phyloP scores from a whole-genome alignment of 116 monocot species.

The Iris pallida region DNA sequence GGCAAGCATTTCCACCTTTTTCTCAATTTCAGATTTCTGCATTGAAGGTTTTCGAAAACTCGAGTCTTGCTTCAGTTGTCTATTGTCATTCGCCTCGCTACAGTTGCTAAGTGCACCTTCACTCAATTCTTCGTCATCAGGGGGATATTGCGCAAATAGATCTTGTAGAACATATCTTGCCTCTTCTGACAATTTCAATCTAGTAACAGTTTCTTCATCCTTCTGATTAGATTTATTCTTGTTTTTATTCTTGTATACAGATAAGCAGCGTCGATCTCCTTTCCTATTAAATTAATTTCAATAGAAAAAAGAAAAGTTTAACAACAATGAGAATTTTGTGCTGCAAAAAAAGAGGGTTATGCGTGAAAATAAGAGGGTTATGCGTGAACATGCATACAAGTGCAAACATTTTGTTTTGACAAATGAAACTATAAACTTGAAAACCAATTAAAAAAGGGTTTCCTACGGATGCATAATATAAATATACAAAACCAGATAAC shows the following conservation, averaged over 20 bases:
- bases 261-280: constrained; percentile 44
- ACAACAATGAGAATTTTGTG: background rate
- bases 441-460: background rate
- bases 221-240: constrained; percentile 23
- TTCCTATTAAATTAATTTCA: constrained; percentile 27
- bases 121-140: constrained; percentile 51
- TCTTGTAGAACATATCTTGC: constrained; percentile 50
- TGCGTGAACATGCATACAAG: no score
- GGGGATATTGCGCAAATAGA: constrained; percentile 68
- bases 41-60: constrained; percentile 63
- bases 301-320: background rate
- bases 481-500: no score
- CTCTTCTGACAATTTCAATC: constrained; percentile 55
- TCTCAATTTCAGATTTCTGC: constrained; percentile 47
- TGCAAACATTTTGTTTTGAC: no score
- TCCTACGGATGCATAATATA: no score
- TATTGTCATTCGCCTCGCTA: constrained; percentile 22
- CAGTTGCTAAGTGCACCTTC: constrained; percentile 16
- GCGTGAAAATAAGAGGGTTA: no score
- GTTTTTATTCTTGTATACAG: constrained; percentile 61
- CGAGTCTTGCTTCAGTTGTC: constrained; percentile 42
- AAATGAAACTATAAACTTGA: background rate
- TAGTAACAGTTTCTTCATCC: constrained; percentile 32
- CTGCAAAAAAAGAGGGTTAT: background rate
- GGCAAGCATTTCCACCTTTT: constrained; percentile 50